Evolutionary conservation across 208 protist genomes (phyloP).

Genomic region (Balamuthia mandrillaris): DNA sequence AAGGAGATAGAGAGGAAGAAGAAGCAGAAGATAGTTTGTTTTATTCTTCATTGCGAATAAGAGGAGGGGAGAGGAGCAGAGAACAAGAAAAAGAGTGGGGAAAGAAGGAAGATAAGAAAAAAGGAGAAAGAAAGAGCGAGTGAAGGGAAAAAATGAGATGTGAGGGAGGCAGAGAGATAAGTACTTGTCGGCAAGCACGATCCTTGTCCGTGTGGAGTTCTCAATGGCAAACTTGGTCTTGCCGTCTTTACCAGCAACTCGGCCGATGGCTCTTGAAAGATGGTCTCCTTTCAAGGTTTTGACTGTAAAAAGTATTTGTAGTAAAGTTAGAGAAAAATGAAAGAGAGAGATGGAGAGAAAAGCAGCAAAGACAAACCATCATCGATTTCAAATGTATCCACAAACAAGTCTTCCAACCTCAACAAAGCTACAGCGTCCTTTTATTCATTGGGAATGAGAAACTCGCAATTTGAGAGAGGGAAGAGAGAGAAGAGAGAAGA

Average conservation of each 20-base stretch:
- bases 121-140: not conserved
- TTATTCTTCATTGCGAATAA: not conserved
- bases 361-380: constrained; percentile 76
- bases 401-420: constrained; percentile 98
- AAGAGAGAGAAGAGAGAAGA: not conserved
- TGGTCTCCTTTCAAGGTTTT: constrained; percentile 85
- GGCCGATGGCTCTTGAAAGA: constrained; percentile 94
- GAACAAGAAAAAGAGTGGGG: no score
- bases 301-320: constrained; percentile 54
- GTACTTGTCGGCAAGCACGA: constrained; percentile 96
- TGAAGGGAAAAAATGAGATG: not conserved
- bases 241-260: constrained; percentile 97
- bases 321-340: not conserved
- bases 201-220: constrained; percentile 97
- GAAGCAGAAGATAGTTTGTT: not conserved
- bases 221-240: constrained; percentile 99
- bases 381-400: constrained; percentile 98
- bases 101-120: not conserved
- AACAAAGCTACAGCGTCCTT: constrained; percentile 98
- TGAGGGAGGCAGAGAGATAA: constrained; percentile 21
- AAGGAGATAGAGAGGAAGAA: not conserved
- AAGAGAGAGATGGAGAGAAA: not conserved
- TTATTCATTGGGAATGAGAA: constrained; percentile 69
- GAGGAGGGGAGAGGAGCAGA: not conserved
- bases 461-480: not conserved